Percentiles rank a stretch among this genome's conserved stretches.
phyloP scores from a whole-genome alignment of 805 yeast species.

The Candida stauntonica region DNA sequence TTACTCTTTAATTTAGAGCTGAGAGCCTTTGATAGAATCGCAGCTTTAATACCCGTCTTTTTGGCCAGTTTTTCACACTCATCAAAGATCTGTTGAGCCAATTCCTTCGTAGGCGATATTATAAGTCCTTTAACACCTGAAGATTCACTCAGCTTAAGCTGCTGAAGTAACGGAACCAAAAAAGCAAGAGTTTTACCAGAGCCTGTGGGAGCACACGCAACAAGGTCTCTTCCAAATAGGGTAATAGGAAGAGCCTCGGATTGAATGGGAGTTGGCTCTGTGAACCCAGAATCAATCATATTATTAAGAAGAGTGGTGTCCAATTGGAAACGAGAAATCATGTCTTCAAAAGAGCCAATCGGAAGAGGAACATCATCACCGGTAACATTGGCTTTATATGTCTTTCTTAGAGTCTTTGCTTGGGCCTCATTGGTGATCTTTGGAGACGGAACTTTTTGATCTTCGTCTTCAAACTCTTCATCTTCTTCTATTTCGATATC shows the following conservation, averaged over 20 bases:
- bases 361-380: slow-evolving; percentile 92
- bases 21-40: slow-evolving; percentile 65
- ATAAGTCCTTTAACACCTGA: slow-evolving; percentile 62
- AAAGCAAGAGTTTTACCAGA: slow-evolving; percentile 96
- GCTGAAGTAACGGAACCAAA: slow-evolving; percentile 74
- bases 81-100: slow-evolving; percentile 78
- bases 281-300: slow-evolving; percentile 63
- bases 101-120: slow-evolving; percentile 91
- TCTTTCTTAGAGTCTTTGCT: slow-evolving; percentile 56
- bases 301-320: slow-evolving; percentile 53
- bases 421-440: slow-evolving; percentile 51
- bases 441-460: slow-evolving; percentile 21
- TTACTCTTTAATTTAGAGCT: slow-evolving; percentile 64
- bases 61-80: slow-evolving; percentile 57
- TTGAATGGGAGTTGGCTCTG: slow-evolving; percentile 91
- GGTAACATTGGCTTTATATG: slow-evolving; percentile 61
- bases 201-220: slow-evolving; percentile 98
- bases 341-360: slow-evolving; percentile 82
- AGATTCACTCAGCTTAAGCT: slow-evolving; percentile 25
- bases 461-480: slow-evolving; percentile 29
- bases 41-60: slow-evolving; percentile 44
- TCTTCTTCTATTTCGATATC: slow-evolving; percentile 23
- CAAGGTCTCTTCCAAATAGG: slow-evolving; percentile 64
- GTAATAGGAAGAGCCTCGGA: slow-evolving; percentile 81
- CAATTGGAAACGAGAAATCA: slow-evolving; percentile 62